Evolutionary conservation across 306 rosid species (phyloP).

Genomic region (Trichosanthes cucumerina): DNA sequence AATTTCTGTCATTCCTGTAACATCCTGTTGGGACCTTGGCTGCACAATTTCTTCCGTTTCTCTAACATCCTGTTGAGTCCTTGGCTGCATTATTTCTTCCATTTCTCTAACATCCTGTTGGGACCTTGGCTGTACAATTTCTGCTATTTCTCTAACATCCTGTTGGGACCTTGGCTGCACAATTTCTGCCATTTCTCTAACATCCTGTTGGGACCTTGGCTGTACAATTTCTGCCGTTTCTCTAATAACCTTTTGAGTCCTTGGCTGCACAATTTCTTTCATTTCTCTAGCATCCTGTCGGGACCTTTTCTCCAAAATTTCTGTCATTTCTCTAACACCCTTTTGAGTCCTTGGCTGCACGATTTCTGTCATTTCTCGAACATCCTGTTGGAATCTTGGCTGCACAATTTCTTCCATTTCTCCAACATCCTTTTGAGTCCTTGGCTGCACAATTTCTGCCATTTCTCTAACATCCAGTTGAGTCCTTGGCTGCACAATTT

Average conservation of each 20-base stretch:
- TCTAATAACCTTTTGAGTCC: background rate
- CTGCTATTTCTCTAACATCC: background rate
- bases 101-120: background rate
- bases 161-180: background rate
- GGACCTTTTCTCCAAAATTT: background rate
- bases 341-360: background rate
- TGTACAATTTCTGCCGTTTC: background rate
- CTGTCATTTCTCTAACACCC: background rate
- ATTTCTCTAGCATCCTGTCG: background rate
- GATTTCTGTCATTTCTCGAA: background rate
- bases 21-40: slow-evolving; percentile 26
- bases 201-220: background rate
- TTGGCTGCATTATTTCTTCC: background rate
- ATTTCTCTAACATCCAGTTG: background rate
- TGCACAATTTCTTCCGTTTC: slow-evolving; percentile 30
- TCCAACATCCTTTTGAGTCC: background rate
- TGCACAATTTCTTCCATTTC: background rate
- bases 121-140: background rate
- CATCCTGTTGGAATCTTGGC: background rate
- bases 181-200: background rate
- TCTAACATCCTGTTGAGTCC: background rate
- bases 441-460: background rate
- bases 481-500: slow-evolving; percentile 29
- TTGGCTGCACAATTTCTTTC: background rate
- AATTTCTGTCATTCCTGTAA: slow-evolving; percentile 7